Conservation (phyloP, 768 basidiomycete genomes). For the Amanita rubescens region DNA sequence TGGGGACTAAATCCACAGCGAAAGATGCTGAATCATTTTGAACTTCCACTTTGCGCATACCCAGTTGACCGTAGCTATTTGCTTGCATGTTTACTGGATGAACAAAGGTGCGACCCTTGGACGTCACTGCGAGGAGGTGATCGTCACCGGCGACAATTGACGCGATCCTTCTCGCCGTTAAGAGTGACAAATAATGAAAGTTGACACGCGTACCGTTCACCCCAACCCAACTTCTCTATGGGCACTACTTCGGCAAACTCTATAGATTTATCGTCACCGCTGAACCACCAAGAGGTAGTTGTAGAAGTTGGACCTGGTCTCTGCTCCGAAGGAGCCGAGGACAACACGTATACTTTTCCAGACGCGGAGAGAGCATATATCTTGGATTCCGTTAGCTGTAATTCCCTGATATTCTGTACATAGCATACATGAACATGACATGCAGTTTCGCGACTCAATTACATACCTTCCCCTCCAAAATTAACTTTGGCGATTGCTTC, state of each 20-base stretch:
- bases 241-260: slow-evolving; percentile 60
- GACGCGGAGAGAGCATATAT: slow-evolving; percentile 75
- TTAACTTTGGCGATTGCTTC: slow-evolving; percentile 35
- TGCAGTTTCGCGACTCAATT: not conserved
- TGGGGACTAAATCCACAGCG: slow-evolving; percentile 50
- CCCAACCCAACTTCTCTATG: slow-evolving; percentile 44
- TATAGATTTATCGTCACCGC: slow-evolving; percentile 41
- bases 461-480: slow-evolving; percentile 59
- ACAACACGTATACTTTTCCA: slow-evolving; percentile 67
- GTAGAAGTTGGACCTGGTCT: slow-evolving; percentile 29
- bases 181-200: not conserved
- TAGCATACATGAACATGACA: slow-evolving; percentile 1
- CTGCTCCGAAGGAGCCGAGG: slow-evolving; percentile 45
- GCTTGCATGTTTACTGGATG: slow-evolving; percentile 69
- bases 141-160: slow-evolving; percentile 68
- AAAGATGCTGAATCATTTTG: slow-evolving; percentile 27
- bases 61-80: slow-evolving; percentile 81
- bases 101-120: slow-evolving; percentile 68
- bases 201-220: slow-evolving; percentile 51
- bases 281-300: slow-evolving; percentile 53
- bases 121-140: slow-evolving; percentile 68
- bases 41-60: slow-evolving; percentile 59
- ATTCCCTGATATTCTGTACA: slow-evolving; percentile 55
- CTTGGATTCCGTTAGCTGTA: slow-evolving; percentile 52
- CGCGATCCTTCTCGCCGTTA: slow-evolving; percentile 42